phyloP scores from a whole-genome alignment of 495 filamentous ascomycete species.

The Penicillium longicatenatum region DNA sequence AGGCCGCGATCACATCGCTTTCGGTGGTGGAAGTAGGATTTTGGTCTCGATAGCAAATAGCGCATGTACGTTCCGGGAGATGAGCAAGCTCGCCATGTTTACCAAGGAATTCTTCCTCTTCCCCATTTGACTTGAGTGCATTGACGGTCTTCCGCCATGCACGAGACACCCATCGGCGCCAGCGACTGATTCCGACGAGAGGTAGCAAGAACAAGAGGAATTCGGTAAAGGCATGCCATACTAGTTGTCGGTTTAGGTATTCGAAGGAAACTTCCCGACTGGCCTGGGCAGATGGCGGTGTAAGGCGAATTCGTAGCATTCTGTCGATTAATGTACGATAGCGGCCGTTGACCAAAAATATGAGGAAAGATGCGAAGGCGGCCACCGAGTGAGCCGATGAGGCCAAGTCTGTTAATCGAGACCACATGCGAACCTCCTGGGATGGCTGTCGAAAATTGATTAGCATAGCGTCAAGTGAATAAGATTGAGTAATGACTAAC shows the following conservation, averaged over 20 bases:
- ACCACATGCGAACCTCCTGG: conserved; percentile 57
- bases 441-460: conserved; percentile 37
- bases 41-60: conserved; percentile 95
- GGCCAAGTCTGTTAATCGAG: conserved; percentile 65
- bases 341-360: conserved; percentile 86
- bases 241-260: conserved; percentile 94
- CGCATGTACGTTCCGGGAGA: conserved; percentile 91
- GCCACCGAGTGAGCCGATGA: conserved; percentile 76
- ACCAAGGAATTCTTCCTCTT: conserved; percentile 47
- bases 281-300: conserved; percentile 77
- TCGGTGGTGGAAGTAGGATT: conserved; percentile 70
- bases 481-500: conserved; percentile 27
- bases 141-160: conserved; percentile 77
- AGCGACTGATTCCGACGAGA: conserved; percentile 87
- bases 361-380: conserved; percentile 80
- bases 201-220: conserved; percentile 95
- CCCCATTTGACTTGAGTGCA: conserved; percentile 54
- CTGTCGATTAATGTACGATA: conserved; percentile 92
- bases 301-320: conserved; percentile 80
- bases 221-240: conserved; percentile 99
- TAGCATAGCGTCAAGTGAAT: conserved; percentile 12
- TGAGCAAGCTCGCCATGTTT: conserved; percentile 76
- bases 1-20: conserved; percentile 64
- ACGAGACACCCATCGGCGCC: conserved; percentile 85
- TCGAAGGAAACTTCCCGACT: conserved; percentile 93